Evolutionary conservation across 1,284 basidiomycete genomes (phyloP).

Genomic region (Ganoderma resinaceum): DNA sequence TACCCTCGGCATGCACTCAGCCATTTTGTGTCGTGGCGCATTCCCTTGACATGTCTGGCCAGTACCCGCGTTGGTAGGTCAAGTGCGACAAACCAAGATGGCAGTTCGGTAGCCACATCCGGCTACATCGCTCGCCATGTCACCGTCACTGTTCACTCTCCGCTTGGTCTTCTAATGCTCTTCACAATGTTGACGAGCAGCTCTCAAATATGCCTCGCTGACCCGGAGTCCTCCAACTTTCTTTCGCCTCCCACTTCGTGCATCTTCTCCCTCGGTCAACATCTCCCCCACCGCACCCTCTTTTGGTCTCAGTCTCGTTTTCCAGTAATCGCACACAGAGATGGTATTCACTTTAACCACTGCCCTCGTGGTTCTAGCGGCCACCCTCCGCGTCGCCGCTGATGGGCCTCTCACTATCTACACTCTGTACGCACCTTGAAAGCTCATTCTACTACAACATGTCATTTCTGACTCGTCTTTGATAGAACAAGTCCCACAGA

Average conservation of each 20-base stretch:
- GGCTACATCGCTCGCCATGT: neutral
- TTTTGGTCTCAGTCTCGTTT: constrained; percentile 17
- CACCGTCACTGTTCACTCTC: constrained; percentile 16
- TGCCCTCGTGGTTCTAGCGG: constrained; percentile 51
- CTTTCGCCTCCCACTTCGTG: neutral
- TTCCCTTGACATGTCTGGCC: neutral
- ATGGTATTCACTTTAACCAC: constrained; percentile 64
- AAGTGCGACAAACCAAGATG: constrained; percentile 1
- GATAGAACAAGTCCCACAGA: constrained; percentile 49
- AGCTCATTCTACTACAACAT: neutral
- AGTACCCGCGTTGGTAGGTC: neutral
- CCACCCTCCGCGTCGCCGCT: constrained; percentile 54
- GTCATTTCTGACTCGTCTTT: neutral
- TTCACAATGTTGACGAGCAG: constrained; percentile 22
- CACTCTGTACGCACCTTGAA: constrained; percentile 63
- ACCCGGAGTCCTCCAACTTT: constrained; percentile 1
- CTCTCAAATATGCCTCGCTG: constrained; percentile 10
- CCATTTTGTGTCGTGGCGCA: too few species aligned
- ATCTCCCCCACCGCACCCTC: constrained; percentile 2
- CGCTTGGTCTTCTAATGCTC: constrained; percentile 23
- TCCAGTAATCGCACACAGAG: constrained; percentile 11
- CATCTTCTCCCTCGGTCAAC: neutral
- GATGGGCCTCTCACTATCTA: constrained; percentile 57
- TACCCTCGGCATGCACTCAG: neutral
- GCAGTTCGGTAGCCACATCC: constrained; percentile 14